A percentile compares a stretch with the other conserved stretches of the same genome.
These are phyloP conservation scores for Xylaria sp. DNA, from an alignment of 2,329 filamentous ascomycete species.

Conservation along the genomic window DNA sequence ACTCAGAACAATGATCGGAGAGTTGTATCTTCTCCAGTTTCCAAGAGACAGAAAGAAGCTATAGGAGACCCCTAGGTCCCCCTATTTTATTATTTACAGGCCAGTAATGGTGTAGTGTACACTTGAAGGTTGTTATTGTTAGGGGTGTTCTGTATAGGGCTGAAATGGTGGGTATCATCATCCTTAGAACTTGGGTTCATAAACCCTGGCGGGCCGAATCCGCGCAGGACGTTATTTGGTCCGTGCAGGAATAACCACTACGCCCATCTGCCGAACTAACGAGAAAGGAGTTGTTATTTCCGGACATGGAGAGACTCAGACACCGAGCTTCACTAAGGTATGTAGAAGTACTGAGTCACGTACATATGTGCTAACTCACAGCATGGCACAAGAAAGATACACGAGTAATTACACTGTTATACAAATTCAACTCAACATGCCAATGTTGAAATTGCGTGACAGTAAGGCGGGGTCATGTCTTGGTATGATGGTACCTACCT, in stretches of 20 bases:
- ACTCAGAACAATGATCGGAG: slow-evolving; percentile 18
- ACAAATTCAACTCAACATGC: background rate
- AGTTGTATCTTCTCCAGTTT: slow-evolving; percentile 9
- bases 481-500: background rate
- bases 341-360: no score
- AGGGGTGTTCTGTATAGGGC: slow-evolving; percentile 41
- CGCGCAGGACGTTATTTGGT: slow-evolving; percentile 25
- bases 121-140: slow-evolving; percentile 2
- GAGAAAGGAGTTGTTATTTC: slow-evolving; percentile 1
- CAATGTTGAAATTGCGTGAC: no score
- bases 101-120: no score
- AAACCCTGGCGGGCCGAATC: slow-evolving; percentile 32
- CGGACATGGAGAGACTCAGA: background rate
- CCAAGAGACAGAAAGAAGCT: background rate
- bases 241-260: slow-evolving; percentile 28
- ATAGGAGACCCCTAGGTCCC: background rate
- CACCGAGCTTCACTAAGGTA: background rate
- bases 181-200: slow-evolving; percentile 6
- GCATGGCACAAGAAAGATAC: background rate
- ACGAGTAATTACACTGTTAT: slow-evolving; percentile 3
- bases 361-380: background rate
- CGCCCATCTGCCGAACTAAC: background rate
- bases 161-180: slow-evolving; percentile 45
- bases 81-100: background rate
- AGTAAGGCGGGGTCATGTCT: background rate